Evolutionary conservation across 441 rosid genomes (phyloP).

Genomic region (Gossypium aridum): DNA sequence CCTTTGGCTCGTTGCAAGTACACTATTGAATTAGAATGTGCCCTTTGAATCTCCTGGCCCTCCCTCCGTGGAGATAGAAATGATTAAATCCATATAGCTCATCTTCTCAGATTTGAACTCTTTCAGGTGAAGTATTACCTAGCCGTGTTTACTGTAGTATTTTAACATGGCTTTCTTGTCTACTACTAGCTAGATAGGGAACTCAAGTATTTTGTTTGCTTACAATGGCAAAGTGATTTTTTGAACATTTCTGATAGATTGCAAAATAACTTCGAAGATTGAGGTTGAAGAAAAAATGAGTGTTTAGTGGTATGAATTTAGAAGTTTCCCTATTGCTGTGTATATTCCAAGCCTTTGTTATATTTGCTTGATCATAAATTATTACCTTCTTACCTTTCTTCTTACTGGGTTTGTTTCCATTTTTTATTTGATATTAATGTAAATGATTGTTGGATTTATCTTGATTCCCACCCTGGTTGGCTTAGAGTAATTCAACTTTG

Average conservation of each 20-base stretch:
- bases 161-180: neutral
- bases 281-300: neutral
- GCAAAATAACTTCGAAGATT: neutral
- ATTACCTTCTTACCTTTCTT: neutral
- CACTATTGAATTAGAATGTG: neutral
- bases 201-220: neutral
- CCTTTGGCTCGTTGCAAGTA: neutral
- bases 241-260: neutral
- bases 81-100: neutral
- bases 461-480: neutral
- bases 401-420: neutral
- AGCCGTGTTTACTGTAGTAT: neutral
- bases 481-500: neutral
- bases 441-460: neutral
- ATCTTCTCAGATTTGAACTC: neutral
- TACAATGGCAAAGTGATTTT: neutral
- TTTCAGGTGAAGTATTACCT: neutral
- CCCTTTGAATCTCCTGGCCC: neutral
- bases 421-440: neutral
- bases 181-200: neutral
- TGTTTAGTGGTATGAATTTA: neutral
- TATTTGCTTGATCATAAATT: neutral
- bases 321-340: neutral
- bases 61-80: neutral
- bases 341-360: neutral